phyloP scores from a whole-genome alignment of 1,284 basidiomycete species.

The Phylloporus gajari region DNA sequence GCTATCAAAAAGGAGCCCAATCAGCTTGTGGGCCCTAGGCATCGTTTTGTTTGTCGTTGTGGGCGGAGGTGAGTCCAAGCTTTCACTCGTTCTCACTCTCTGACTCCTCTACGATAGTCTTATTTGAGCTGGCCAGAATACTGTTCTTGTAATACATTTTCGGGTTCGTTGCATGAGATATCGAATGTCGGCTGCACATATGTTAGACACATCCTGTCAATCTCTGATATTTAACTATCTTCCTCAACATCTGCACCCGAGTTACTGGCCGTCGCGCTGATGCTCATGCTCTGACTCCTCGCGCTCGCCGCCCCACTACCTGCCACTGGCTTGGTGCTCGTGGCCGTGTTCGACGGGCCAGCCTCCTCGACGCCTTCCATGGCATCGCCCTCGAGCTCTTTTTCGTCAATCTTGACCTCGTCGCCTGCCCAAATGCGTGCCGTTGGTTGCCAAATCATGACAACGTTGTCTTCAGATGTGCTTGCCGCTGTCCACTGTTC shows the following conservation, averaged over 20 bases:
- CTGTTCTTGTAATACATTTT: constrained; percentile 64
- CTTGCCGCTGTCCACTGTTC: constrained; percentile 84
- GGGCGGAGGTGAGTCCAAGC: constrained; percentile 71
- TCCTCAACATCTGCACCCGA: constrained; percentile 52
- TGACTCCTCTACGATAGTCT: constrained; percentile 53
- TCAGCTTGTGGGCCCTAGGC: constrained; percentile 77
- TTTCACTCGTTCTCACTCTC: constrained; percentile 1
- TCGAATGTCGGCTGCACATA: constrained; percentile 23
- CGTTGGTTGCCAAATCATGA: constrained; percentile 90
- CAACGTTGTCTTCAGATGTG: constrained; percentile 86
- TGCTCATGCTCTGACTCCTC: constrained; percentile 65
- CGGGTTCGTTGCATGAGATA: constrained; percentile 14
- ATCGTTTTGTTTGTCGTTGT: constrained; percentile 75
- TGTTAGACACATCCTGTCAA: constrained; percentile 33
- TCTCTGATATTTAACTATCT: constrained; percentile 39
- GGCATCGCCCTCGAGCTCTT: constrained; percentile 77
- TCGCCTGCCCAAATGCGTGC: constrained; percentile 89
- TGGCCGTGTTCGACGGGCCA: constrained; percentile 33
- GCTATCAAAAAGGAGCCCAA: constrained; percentile 73
- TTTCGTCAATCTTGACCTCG: constrained; percentile 79
- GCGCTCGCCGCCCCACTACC: constrained; percentile 46
- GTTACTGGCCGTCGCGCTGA: constrained; percentile 57
- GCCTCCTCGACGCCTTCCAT: constrained; percentile 77
- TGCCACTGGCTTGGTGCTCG: constrained; percentile 29
- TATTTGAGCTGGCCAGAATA: constrained; percentile 75